These are phyloP conservation scores for Pichia manshurica DNA, from an alignment of 805 yeast genomes.

Conservation along the genomic window DNA sequence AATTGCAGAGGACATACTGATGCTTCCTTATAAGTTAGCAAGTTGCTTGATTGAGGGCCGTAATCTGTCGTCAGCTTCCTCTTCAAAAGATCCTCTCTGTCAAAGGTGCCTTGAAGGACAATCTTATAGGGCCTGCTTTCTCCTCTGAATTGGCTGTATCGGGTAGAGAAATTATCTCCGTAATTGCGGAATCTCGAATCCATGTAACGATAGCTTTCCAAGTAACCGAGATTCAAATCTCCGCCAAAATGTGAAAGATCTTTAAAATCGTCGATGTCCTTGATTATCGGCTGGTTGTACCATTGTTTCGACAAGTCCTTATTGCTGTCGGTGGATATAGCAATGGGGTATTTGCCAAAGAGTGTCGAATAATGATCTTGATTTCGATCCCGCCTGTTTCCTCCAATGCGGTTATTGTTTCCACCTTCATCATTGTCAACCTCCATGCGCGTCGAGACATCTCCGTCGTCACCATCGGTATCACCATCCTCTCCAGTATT, in stretches of 20 bases:
- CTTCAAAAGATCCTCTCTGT: constrained; percentile 7
- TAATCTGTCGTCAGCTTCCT: not conserved
- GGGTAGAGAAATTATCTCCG: not conserved
- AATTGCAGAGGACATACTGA: constrained; percentile 1
- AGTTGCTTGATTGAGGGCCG: not conserved
- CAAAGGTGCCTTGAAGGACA: constrained; percentile 6
- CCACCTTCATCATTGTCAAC: not conserved
- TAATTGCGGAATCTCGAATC: not conserved
- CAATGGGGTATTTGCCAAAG: constrained; percentile 8
- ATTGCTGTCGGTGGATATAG: not conserved
- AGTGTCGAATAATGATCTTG: not conserved
- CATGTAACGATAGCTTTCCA: constrained; percentile 9
- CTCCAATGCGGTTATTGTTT: not conserved
- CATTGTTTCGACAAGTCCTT: not conserved
- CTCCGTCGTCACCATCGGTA: constrained; percentile 17
- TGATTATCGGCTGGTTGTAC: constrained; percentile 26
- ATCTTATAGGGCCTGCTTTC: not conserved
- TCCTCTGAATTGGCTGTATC: not conserved
- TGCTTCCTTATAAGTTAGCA: not conserved
- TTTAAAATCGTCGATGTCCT: constrained; percentile 28
- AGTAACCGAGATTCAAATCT: constrained; percentile 10
- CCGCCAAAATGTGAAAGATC: constrained; percentile 14
- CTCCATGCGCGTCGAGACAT: constrained; percentile 3
- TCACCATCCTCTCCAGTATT: not conserved
- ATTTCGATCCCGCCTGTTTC: no score